Base-by-base conservation (phyloP, 31 red algal genomes). In the Asparagopsis taxiformis region DNA sequence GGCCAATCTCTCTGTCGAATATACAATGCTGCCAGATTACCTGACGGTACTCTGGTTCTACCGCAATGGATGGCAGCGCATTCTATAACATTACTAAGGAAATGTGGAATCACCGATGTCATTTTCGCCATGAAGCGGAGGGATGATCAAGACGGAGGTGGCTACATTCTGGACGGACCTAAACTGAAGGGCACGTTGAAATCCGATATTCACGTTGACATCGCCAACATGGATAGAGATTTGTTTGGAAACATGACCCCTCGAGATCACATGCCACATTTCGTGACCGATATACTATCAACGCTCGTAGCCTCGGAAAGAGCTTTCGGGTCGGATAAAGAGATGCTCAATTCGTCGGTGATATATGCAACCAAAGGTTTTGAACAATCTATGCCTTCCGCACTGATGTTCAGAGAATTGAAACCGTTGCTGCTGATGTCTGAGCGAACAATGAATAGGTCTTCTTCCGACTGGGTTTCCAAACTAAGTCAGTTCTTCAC, bases 401-500 rank as follows among this genome's bases (percentile, higher is more conserved):
- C 22, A 31, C n/a, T 51, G 10, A 9, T 16, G 3, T 70, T 88
- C n/a, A 38, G 52, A 0, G 84, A 76, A 8, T 19, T 79, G 16
- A 71, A 74, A 17, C 85, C 85, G 2, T 54, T 59, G 36, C 31
- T 90, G 25, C 51, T 74, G 13, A 25, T 90, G 2, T 32, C 59
- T 33, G 31, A 65, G 9, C 72, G 78, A 67, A 90, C 85, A 23
- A 51, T 53, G 59, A 58, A 62, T 23, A 39, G 60, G 16, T 46
- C 74, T 7, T 36, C 66, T 3, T 63, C 65, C 21, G 68, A 81
- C 21, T 90, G 85, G 85, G 81, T 85, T 43, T 67, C 81, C 50
- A 74, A 67, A 23, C 16, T 85, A 33, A 70, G 58, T 3, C 59
- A 48, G 53, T 69, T 85, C 36, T 85, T 85, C 60, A 31, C 34